Evolutionary conservation across 805 yeast species (phyloP), one percentile per base, ranked within the genome.

Genomic region (Saturnispora galanensis): DNA sequence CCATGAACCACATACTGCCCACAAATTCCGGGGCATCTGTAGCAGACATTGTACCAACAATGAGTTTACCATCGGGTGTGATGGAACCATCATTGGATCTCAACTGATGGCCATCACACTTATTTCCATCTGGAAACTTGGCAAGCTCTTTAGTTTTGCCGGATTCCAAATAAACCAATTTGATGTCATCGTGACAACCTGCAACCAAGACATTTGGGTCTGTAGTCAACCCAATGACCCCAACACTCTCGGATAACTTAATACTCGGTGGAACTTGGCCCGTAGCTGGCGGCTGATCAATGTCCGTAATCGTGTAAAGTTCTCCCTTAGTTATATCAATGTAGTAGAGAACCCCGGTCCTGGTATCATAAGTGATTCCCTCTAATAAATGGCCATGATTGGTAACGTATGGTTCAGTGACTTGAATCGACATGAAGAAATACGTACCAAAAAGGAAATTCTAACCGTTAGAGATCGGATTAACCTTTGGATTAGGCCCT

Each of bases 81-180:
- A 87, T 74, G 38, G 76, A 73, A 0, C 96, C 96, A 58, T 88
- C 97, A 56, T 88, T 88, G 35, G 93, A 81, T 55, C 88, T 68
- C 58, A 74, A 59, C 38, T 61, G 63, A 17, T 44, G 36, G 2
- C 57, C 62, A 8, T 50, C 41, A 10, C 42, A 41, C 11, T 62
- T 55, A 40, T 59, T 56, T 37, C 65, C 64, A 41, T 72, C 54
- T 26, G 77, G 64, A 47, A 62, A 80, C 26, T 63, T 41, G 8
- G 59, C 55, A 33, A 66, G 53, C 44, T 64, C 65, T 31, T 64
- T 56, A 61, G 73, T 70, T 21, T 56, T 45, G 6, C 57, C 52
- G 1, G 68, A 64, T 10, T 44, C 46, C 39, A 83, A 70, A 53
- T 72, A 66, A 31, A 76, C 75, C 35, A 64, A 62, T 10, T 77